Conservation (phyloP, 768 basidiomycete genomes). For the Lentinula detonsa region DNA sequence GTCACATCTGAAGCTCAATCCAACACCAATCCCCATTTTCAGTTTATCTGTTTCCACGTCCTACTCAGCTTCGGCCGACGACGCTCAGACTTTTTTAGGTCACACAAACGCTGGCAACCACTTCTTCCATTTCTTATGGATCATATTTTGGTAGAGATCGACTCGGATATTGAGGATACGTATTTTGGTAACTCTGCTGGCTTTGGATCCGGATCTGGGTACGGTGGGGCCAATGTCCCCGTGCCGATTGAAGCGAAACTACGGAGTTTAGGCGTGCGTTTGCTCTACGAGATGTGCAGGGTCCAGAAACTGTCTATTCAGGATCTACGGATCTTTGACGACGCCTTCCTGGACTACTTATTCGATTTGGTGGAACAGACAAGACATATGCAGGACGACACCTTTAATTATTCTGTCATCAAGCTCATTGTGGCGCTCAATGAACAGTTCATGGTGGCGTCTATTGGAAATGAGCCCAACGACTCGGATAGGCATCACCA, state of each 20-base stretch:
- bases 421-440: conserved; percentile 92
- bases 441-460: conserved; percentile 97
- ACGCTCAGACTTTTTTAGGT: conserved; percentile 64
- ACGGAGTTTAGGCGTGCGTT: conserved; percentile 58
- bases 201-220: conserved; percentile 12
- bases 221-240: conserved; percentile 33
- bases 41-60: conserved; percentile 73
- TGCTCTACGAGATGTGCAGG: conserved; percentile 91
- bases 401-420: conserved; percentile 93
- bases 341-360: conserved; percentile 80
- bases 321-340: conserved; percentile 81
- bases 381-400: conserved; percentile 80
- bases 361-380: conserved; percentile 95
- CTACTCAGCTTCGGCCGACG: conserved; percentile 73
- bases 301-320: conserved; percentile 76
- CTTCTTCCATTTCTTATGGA: conserved; percentile 82
- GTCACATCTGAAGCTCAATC: conserved; percentile 64
- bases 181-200: conserved; percentile 38
- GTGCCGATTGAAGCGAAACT: conserved; percentile 85
- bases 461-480: conserved; percentile 17
- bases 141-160: conserved; percentile 75
- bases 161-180: conserved; percentile 63
- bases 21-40: conserved; percentile 82
- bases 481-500: conserved; percentile 5
- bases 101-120: conserved; percentile 78